Percentiles rank a stretch among this genome's conserved stretches.
Evolutionary conservation across 805 yeast species (phyloP).

Genomic region (Teunomyces atbi): DNA sequence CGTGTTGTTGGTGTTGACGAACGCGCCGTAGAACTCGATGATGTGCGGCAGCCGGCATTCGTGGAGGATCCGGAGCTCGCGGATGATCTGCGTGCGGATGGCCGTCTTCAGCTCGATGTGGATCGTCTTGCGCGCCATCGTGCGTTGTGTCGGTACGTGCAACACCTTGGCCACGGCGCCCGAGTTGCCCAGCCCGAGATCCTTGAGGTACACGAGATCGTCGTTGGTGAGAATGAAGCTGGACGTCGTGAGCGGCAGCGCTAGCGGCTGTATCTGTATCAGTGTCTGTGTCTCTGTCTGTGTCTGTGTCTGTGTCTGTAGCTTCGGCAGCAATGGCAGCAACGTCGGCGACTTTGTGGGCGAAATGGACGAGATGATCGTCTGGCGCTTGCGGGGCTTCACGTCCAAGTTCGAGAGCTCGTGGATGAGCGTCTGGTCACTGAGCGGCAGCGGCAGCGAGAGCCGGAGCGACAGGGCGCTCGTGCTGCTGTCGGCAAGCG

Average conservation of each 20-base stretch:
- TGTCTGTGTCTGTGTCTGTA: no score
- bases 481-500: slow-evolving; percentile 23
- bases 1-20: slow-evolving; percentile 58
- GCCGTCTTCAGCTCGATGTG: slow-evolving; percentile 79
- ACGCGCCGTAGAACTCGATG: slow-evolving; percentile 89
- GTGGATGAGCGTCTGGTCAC: slow-evolving; percentile 17
- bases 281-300: no score
- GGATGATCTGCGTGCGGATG: slow-evolving; percentile 76
- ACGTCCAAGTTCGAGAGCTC: slow-evolving; percentile 24
- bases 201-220: slow-evolving; percentile 72
- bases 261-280: no score
- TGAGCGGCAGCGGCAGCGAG: slow-evolving; percentile 3
- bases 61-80: slow-evolving; percentile 88
- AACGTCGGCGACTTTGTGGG: slow-evolving; percentile 34
- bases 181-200: slow-evolving; percentile 89
- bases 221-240: slow-evolving; percentile 37
- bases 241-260: slow-evolving; percentile 37
- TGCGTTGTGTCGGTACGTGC: slow-evolving; percentile 82
- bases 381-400: slow-evolving; percentile 32
- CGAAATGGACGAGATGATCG: slow-evolving; percentile 42
- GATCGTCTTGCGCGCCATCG: slow-evolving; percentile 88
- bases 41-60: slow-evolving; percentile 84
- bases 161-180: slow-evolving; percentile 88
- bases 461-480: slow-evolving; percentile 1
- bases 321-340: slow-evolving; percentile 13